A percentile compares a stretch with the other conserved stretches of the same genome.
Evolutionary conservation across 2,329 filamentous ascomycete genomes (phyloP).

Genomic region (Tolypocladium pustulatum): DNA sequence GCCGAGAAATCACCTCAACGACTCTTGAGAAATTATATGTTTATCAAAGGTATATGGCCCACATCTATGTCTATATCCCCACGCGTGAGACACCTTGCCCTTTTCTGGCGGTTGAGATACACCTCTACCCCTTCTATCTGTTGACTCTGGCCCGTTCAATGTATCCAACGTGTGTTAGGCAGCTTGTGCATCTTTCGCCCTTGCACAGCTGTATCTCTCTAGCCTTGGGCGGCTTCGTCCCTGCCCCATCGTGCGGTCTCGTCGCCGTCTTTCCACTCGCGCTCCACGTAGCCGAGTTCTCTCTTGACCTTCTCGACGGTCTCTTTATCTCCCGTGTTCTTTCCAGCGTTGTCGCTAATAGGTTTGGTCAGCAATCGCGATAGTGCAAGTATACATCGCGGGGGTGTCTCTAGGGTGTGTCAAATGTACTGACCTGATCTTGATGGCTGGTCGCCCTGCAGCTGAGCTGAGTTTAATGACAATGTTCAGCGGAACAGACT

Average conservation of each 20-base stretch:
- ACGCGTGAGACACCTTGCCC: background rate
- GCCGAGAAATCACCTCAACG: background rate
- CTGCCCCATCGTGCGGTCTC: constrained; percentile 75
- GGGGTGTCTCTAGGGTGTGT: background rate
- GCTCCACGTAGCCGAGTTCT: constrained; percentile 76
- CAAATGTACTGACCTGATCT: constrained; percentile 51
- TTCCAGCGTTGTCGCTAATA: constrained; percentile 73
- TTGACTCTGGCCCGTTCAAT: background rate
- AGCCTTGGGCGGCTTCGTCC: constrained; percentile 21
- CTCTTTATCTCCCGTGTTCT: constrained; percentile 82
- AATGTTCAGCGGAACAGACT: constrained; percentile 89
- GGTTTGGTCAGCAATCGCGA: constrained; percentile 6
- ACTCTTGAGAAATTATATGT: background rate
- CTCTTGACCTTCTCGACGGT: constrained; percentile 78
- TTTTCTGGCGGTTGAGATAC: background rate
- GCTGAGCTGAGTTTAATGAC: constrained; percentile 94
- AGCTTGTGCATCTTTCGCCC: background rate
- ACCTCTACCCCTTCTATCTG: background rate
- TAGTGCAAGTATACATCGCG: background rate
- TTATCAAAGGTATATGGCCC: background rate
- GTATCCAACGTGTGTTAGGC: background rate
- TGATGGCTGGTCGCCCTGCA: constrained; percentile 70
- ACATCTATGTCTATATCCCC: background rate
- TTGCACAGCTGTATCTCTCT: background rate
- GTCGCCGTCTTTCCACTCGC: constrained; percentile 72